These are phyloP conservation scores for Pleodorina starrii DNA, from an alignment of 139 green algal genomes.

Conservation along the genomic window DNA sequence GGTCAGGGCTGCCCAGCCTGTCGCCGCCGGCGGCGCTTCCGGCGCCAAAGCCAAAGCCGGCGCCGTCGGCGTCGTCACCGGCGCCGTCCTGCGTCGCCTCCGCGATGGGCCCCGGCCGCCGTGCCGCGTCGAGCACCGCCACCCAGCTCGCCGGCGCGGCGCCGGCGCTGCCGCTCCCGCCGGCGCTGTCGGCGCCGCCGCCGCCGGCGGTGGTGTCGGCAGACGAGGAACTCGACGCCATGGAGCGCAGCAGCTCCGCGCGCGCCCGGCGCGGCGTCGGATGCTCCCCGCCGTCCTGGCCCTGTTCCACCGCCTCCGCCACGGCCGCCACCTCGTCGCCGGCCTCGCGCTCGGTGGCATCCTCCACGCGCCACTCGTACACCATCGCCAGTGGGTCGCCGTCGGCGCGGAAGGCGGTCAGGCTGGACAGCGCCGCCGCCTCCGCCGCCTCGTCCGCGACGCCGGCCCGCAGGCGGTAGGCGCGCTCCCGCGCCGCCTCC, in stretches of 20 bases:
- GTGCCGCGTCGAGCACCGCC: background rate
- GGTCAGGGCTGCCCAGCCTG: background rate
- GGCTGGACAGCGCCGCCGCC: background rate
- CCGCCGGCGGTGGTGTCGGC: background rate
- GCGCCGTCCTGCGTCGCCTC: background rate
- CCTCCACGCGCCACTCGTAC: constrained; percentile 42
- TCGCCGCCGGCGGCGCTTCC: no score
- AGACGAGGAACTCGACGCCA: background rate
- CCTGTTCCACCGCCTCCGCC: background rate
- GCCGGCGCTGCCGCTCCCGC: background rate
- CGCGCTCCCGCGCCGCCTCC: background rate
- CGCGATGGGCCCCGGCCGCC: background rate
- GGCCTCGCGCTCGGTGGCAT: background rate
- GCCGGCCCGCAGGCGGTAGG: background rate
- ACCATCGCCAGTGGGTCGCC: constrained; percentile 30
- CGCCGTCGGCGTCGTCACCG: background rate
- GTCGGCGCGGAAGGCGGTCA: constrained; percentile 40
- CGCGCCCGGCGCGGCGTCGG: background rate
- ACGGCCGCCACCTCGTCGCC: background rate
- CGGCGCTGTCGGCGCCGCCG: background rate
- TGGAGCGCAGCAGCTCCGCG: background rate
- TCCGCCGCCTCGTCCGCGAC: background rate
- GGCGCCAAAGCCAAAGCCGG: no score
- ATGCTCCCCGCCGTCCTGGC: background rate
- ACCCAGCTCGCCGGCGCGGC: background rate